Conservation (phyloP, 1,284 basidiomycete species). For the Sanghuangporus baumii region DNA sequence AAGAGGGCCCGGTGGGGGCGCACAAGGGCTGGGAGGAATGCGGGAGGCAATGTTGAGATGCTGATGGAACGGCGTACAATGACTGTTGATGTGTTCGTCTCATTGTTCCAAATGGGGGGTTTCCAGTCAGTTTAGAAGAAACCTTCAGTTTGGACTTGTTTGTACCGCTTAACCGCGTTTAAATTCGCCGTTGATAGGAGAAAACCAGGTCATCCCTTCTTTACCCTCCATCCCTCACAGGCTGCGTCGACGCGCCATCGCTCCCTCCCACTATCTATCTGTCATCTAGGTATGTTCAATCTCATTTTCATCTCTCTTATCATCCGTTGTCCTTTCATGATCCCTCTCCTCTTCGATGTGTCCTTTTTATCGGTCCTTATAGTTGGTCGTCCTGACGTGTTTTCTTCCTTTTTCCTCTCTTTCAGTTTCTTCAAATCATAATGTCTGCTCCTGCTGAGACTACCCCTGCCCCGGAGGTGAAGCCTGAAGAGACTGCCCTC, state of each 20-base stretch:
- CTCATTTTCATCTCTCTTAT: conserved; percentile 13
- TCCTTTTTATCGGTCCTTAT: conserved; percentile 19
- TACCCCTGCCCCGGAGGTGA: conserved; percentile 29
- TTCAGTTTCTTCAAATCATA: conserved; percentile 51
- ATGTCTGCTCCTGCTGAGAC: conserved; percentile 69
- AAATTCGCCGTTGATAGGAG: conserved; percentile 6
- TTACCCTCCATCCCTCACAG: conserved; percentile 34
- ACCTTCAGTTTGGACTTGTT: conserved; percentile 1
- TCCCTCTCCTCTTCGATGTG: conserved; percentile 2
- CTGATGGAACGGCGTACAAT: background rate
- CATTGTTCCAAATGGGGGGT: background rate
- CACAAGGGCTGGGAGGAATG: background rate
- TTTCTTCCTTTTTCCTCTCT: conserved; percentile 13
- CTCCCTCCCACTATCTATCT: conserved; percentile 20
- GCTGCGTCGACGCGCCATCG: conserved; percentile 47
- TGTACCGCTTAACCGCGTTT: conserved; percentile 5
- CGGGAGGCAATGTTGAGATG: too few relatives aligned
- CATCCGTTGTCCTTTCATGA: conserved; percentile 3
- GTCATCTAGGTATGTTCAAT: conserved; percentile 22
- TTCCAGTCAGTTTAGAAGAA: background rate
- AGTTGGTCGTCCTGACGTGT: background rate
- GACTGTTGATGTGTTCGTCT: background rate
- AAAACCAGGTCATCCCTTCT: conserved; percentile 35
- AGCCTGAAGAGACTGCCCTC: conserved; percentile 23
- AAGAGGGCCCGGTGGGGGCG: background rate